Conservation (phyloP, 2,329 filamentous ascomycete genomes). For the Hypoxylon rubiginosum region DNA sequence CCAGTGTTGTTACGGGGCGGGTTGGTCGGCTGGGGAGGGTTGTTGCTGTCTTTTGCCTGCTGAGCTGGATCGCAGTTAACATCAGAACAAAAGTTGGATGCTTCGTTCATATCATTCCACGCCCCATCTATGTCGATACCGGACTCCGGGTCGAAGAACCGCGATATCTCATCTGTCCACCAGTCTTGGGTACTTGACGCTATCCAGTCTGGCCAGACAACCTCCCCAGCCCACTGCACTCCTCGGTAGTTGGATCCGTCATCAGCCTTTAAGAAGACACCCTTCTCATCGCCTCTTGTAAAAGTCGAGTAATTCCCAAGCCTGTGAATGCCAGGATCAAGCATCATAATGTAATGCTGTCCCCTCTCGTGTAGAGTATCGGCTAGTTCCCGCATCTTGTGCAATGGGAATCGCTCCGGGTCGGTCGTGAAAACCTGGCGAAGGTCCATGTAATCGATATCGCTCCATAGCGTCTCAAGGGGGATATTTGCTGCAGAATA, state of each 20-base stretch:
- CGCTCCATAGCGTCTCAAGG: conserved; percentile 71
- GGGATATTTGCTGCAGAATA: conserved; percentile 69
- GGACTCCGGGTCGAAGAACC: conserved; percentile 66
- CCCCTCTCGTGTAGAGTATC: conserved; percentile 68
- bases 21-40: conserved; percentile 65
- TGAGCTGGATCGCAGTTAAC: conserved; percentile 39
- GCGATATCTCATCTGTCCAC: conserved; percentile 70
- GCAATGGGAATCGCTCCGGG: conserved; percentile 65
- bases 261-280: conserved; percentile 55
- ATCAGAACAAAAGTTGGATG: conserved; percentile 55
- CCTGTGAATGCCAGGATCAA: conserved; percentile 67
- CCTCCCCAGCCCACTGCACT: conserved; percentile 75
- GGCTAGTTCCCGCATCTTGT: conserved; percentile 70
- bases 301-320: conserved; percentile 49
- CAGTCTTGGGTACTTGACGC: conserved; percentile 67
- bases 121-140: conserved; percentile 76
- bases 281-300: conserved; percentile 54
- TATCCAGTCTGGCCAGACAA: conserved; percentile 77
- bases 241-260: conserved; percentile 63
- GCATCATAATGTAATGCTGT: conserved; percentile 76
- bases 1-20: conserved; percentile 58
- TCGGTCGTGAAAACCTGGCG: conserved; percentile 68
- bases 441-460: conserved; percentile 67
- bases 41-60: conserved; percentile 25
- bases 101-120: conserved; percentile 75